Base-by-base conservation (phyloP, 2,329 filamentous ascomycete species). In the Aspergillus chevalieri region DNA sequence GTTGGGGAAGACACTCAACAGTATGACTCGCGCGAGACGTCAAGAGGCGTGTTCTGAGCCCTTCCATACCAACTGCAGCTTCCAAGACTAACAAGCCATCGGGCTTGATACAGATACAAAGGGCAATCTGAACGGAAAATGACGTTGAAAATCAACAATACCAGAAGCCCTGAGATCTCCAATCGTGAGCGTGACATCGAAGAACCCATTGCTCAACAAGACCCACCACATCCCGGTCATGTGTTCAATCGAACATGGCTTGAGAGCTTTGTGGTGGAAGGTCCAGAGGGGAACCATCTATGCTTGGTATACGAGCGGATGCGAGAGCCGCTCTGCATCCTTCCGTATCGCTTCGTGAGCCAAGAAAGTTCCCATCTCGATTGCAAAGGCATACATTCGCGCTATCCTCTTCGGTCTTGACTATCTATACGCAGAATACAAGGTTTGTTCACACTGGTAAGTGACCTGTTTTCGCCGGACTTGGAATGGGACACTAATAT, bases 351-450 rank as follows among this genome's bases (percentile, higher is more conserved):
- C 48, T 70, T 66, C 53, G 52, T 54, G 1, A 43, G 56, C 10
- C 47, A 50, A 49, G n/a, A 66, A 57, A 36, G 61, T 71, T 47
- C 67, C 61, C 51, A 57, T 65, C 17, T 57, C 61, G 6, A 58
- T 69, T 2, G 54, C 69, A 15, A 72, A 70, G 53, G 58, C 58
- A 45, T 61, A 69, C 43, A 55, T 74, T 47, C 61, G 62, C 44
- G 57, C 61, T 48, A 61, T 75, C 46, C 66, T 75, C 24, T 58
- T 62, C 21, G 67, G 67, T 12, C 67, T 76, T 34, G 65, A 75
- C 45, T 74, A 73, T 57, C 65, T 76, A 3, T 70, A 75, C 48
- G 60, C 63, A 24, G 60, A 69, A 47, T 74, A 68, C 51, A 65
- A 61, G 44, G 57, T 65, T 65, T 44, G 68, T 75, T 24, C 68